Conservation (phyloP, 73 alveolate species). For the Paraurostyla sp. region DNA sequence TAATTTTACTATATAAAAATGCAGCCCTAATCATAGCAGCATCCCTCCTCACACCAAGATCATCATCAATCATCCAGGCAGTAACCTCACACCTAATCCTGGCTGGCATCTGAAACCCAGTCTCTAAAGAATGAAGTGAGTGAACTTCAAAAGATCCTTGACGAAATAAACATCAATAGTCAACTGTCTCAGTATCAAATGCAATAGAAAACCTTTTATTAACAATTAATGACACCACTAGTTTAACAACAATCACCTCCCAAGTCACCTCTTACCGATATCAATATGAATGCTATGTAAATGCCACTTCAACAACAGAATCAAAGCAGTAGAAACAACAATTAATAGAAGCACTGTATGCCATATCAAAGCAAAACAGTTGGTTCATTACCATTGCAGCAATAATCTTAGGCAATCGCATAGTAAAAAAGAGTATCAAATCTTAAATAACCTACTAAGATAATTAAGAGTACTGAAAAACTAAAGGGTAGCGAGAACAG, state of each 20-base stretch:
- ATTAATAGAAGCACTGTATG: too few species aligned
- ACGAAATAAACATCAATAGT: not conserved
- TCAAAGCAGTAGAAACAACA: too few species aligned
- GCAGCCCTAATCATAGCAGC: slow-evolving; percentile 4
- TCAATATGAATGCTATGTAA: too few species aligned
- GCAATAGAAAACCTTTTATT: not conserved
- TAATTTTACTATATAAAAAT: not conserved
- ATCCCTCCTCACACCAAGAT: not conserved
- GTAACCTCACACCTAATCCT: not conserved
- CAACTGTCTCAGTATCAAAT: not conserved
- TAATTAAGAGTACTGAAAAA: not conserved
- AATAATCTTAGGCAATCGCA: not conserved
- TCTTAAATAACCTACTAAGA: slow-evolving; percentile 5
- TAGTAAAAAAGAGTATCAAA: not conserved
- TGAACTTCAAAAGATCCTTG: slow-evolving; percentile 19
- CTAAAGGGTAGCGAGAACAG: not conserved
- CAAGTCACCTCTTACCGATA: too few species aligned
- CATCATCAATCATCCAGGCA: too few species aligned
- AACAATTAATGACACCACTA: not conserved
- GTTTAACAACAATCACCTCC: not conserved
- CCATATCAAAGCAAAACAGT: too few species aligned
- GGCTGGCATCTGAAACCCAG: not conserved
- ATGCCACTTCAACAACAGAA: too few species aligned
- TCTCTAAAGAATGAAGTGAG: not conserved
- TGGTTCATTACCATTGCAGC: too few species aligned